Conservation (phyloP, 2,329 filamentous ascomycete genomes). For the Macroventuria anomochaeta region DNA sequence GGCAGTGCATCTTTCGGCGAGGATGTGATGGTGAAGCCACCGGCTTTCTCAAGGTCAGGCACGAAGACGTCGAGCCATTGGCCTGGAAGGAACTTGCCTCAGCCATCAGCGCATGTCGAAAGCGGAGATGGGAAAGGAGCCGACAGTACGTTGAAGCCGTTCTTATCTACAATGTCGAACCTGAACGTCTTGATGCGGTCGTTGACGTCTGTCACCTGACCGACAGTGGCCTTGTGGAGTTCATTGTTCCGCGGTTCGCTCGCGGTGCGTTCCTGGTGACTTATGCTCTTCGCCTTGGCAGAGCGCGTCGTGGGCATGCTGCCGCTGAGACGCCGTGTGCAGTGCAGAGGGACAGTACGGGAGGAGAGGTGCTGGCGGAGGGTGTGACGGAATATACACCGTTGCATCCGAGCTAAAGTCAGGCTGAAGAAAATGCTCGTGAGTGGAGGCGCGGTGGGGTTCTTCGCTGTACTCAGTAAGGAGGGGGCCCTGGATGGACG, state of each 20-base stretch:
- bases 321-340: constrained; percentile 29
- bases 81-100: constrained; percentile 72
- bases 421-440: constrained; percentile 24
- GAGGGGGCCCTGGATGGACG: constrained; percentile 12
- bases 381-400: constrained; percentile 24
- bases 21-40: constrained; percentile 89
- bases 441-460: constrained; percentile 28
- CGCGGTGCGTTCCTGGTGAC: constrained; percentile 75
- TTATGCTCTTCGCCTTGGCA: constrained; percentile 38
- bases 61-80: constrained; percentile 89
- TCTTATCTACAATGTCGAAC: constrained; percentile 62
- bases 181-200: constrained; percentile 71
- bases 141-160: constrained; percentile 56
- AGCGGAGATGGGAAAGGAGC: constrained; percentile 31
- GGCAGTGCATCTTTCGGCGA: constrained; percentile 63
- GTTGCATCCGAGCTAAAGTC: constrained; percentile 20
- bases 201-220: constrained; percentile 69
- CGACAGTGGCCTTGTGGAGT: constrained; percentile 68
- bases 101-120: constrained; percentile 39
- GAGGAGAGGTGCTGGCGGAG: constrained; percentile 19
- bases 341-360: constrained; percentile 21
- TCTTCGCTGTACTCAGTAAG: constrained; percentile 2
- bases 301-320: constrained; percentile 43
- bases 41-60: constrained; percentile 71
- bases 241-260: constrained; percentile 72